These are phyloP conservation scores for Pyrenula aspistea DNA, from an alignment of 495 filamentous ascomycete species.

Conservation along the genomic window DNA sequence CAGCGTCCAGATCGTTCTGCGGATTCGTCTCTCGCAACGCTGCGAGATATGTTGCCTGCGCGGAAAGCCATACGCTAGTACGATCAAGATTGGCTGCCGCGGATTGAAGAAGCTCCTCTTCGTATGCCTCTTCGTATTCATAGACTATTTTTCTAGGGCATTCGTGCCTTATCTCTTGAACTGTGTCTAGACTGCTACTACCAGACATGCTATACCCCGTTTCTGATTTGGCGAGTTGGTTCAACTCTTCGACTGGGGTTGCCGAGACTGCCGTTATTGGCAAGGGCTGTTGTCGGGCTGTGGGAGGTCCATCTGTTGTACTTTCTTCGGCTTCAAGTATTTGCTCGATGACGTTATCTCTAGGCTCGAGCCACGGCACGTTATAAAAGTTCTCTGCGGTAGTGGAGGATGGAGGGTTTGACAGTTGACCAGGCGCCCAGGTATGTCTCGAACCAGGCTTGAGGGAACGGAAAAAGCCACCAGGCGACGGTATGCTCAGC, in stretches of 20 bases:
- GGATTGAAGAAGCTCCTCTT: slow-evolving; percentile 48
- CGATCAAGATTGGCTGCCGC: slow-evolving; percentile 60
- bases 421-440: slow-evolving; percentile 46
- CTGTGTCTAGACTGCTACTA: slow-evolving; percentile 12
- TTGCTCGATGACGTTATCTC: slow-evolving; percentile 49
- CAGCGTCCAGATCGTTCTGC: slow-evolving; percentile 22
- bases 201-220: not conserved
- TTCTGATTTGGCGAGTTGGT: not conserved
- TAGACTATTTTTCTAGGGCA: slow-evolving; percentile 16
- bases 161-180: slow-evolving; percentile 25
- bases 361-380: slow-evolving; percentile 50
- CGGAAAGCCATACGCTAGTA: slow-evolving; percentile 69
- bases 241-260: not conserved
- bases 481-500: slow-evolving; percentile 78
- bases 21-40: slow-evolving; percentile 56
- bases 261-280: not conserved
- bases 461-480: slow-evolving; percentile 81
- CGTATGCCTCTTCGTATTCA: slow-evolving; percentile 61
- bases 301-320: slow-evolving; percentile 51
- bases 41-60: slow-evolving; percentile 65
- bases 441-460: slow-evolving; percentile 60
- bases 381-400: slow-evolving; percentile 79
- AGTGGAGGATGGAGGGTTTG: slow-evolving; percentile 57
- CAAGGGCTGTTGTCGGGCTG: slow-evolving; percentile 41
- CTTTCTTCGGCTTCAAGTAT: slow-evolving; percentile 49